Conservation (phyloP, 2,329 filamentous ascomycete species). For the Paecilomyces niveus region DNA sequence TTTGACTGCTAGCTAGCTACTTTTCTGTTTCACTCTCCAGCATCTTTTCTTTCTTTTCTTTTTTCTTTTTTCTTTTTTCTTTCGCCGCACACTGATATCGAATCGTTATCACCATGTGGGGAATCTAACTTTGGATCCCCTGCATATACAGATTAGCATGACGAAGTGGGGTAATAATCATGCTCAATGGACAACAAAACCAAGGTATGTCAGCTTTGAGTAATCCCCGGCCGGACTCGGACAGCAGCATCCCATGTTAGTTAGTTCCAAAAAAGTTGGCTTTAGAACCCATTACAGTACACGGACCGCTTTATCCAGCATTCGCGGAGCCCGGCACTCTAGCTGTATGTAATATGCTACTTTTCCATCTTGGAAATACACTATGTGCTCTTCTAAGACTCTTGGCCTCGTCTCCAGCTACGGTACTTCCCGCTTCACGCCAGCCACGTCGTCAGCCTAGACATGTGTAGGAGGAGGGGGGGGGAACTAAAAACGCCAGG, state of each 20-base stretch:
- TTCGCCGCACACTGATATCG: constrained; percentile 1
- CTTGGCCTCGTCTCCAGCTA: neutral
- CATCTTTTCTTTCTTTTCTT: neutral
- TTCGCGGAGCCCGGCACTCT: no score
- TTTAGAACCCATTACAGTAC: neutral
- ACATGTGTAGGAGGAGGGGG: neutral
- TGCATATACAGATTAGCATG: neutral
- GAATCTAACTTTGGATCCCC: neutral
- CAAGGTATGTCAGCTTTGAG: no score
- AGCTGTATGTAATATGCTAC: no score
- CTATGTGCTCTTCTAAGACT: neutral
- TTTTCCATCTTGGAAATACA: neutral
- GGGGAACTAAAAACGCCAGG: neutral
- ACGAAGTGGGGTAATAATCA: neutral
- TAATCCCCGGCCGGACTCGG: no score
- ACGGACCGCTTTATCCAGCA: neutral
- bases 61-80: no score
- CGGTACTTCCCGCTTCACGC: neutral
- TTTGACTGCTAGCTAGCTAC: neutral
- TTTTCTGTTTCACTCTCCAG: neutral
- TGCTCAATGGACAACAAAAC: neutral
- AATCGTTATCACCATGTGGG: neutral
- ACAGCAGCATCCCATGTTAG: neutral
- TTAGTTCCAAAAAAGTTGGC: neutral
- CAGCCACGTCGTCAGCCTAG: neutral